A percentile compares a stretch with the other conserved stretches of the same genome.
Conservation (phyloP, 805 yeast species). For the Dipodascopsis uninucleata region DNA sequence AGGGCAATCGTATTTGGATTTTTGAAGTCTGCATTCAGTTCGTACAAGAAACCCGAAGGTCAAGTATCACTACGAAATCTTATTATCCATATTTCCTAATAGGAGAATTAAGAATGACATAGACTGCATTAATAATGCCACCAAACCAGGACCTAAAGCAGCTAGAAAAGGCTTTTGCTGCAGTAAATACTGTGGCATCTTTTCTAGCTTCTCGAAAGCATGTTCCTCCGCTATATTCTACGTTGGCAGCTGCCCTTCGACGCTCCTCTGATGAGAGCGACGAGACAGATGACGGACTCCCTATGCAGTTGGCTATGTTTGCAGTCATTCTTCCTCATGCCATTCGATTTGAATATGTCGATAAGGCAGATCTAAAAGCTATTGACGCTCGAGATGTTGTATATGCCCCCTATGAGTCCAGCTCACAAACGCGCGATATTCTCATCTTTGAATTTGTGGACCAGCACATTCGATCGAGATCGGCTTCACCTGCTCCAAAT, state of each 20-base stretch:
- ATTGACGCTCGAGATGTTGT: slow-evolving; percentile 14
- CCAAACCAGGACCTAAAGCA: too few species aligned
- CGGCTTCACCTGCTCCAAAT: neutral
- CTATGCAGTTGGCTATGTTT: slow-evolving; percentile 6
- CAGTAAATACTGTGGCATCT: slow-evolving; percentile 49
- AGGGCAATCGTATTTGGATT: too few species aligned
- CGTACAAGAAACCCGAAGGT: too few species aligned
- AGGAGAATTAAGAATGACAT: too few species aligned
- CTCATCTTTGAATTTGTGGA: slow-evolving; percentile 24
- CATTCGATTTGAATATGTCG: slow-evolving; percentile 21
- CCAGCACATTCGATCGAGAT: slow-evolving; percentile 2
- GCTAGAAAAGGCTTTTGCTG: too few species aligned
- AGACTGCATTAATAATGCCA: too few species aligned
- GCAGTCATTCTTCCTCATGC: slow-evolving; percentile 15
- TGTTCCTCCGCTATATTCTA: slow-evolving; percentile 54
- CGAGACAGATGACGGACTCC: slow-evolving; percentile 9
- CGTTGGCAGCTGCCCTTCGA: slow-evolving; percentile 48
- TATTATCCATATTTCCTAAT: too few species aligned
- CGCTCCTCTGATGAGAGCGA: slow-evolving; percentile 29
- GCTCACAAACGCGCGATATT: slow-evolving; percentile 4
- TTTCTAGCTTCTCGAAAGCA: slow-evolving; percentile 60
- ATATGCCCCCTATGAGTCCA: too few species aligned
- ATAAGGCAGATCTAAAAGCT: slow-evolving; percentile 17
- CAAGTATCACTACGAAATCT: too few species aligned
- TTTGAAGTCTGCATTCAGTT: too few species aligned